Evolutionary conservation across 768 basidiomycete genomes (phyloP), one percentile per base, ranked within the genome.

Genomic region (Xanthoconium stramineum): DNA sequence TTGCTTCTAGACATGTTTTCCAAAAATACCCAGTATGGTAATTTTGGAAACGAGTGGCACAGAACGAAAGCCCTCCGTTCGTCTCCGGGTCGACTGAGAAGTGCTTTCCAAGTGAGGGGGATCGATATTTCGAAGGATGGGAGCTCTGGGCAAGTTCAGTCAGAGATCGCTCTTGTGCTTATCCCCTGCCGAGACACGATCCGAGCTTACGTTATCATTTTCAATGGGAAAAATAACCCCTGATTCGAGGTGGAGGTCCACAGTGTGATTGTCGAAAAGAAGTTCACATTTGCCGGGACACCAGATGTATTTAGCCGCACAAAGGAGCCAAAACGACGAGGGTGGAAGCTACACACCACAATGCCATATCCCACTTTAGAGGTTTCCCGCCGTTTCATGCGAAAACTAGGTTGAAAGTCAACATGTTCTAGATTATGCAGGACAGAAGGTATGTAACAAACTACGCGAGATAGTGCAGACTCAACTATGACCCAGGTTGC

Each of bases 1-100:
- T 70, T 70, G 69, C 52, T 39, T 63, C 47, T 50, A 33, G 8
- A 52, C 55, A 67, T 32, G 46, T 50, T 56, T 57, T 40, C 12
- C 7, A 61, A 52, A 61, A 40, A 58, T 59, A 52, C 57, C 53
- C 51, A 50, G 2, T 52, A 50, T 46, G 38, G 48, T 38, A 46
- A 53, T 9, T 6, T 9, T 44, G 11, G 38, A 24, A 45, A 14
- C 47, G 44, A 50, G 56, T 62, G 61, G 52, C 61, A 63, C 61
- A 63, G 46, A 0, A 24, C 17, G 38, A 0, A 32, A 45, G 5
- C 37, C 9, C n/a, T 20, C n/a, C 24, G 36, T 49, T 50, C 28
- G 17, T 33, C 53, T 38, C 59, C 19, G 46, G 40, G 47, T 39
- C 29, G n/a, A 6, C 11, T n/a, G 6, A 39, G 30, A n/a, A 1